These are phyloP conservation scores for Penicillium samsonianum DNA, from an alignment of 495 filamentous ascomycete species.

Conservation along the genomic window DNA sequence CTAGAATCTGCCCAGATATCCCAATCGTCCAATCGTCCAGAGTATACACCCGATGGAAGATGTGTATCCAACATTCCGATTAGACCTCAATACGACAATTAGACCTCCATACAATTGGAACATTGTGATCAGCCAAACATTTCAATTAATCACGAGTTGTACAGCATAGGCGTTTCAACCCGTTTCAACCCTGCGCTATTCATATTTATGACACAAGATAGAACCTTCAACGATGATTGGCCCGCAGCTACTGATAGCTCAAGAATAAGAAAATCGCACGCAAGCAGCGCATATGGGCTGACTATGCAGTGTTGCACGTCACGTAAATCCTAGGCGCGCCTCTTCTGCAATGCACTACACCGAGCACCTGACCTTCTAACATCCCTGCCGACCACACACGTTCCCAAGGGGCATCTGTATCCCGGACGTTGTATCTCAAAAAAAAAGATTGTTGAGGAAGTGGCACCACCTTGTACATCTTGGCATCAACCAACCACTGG, in stretches of 20 bases:
- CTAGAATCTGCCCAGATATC: not conserved
- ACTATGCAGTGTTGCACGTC: slow-evolving; percentile 14
- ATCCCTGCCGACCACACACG: slow-evolving; percentile 5
- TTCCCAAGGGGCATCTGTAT: slow-evolving; percentile 11
- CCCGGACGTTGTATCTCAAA: not conserved
- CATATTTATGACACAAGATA: slow-evolving; percentile 5
- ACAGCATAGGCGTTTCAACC: slow-evolving; percentile 6
- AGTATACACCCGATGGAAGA: not conserved
- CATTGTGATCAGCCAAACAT: not conserved
- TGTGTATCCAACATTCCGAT: not conserved
- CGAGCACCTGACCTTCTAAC: slow-evolving; percentile 13
- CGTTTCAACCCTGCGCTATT: not conserved
- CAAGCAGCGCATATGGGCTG: slow-evolving; percentile 14
- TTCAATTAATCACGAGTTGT: not conserved
- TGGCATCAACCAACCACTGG: slow-evolving; percentile 4
- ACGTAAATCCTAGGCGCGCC: slow-evolving; percentile 11
- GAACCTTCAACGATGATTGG: slow-evolving; percentile 1
- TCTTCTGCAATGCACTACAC: slow-evolving; percentile 14
- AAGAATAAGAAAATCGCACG: slow-evolving; percentile 8
- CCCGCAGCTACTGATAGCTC: slow-evolving; percentile 1
- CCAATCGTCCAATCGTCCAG: not conserved
- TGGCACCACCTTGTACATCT: slow-evolving; percentile 10
- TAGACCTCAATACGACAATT: not conserved
- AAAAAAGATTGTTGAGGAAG: not conserved
- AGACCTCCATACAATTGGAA: too few relatives aligned